Evolutionary conservation across 108 stramenopile species (phyloP).

Genomic region (Discostella pseudostelligera): DNA sequence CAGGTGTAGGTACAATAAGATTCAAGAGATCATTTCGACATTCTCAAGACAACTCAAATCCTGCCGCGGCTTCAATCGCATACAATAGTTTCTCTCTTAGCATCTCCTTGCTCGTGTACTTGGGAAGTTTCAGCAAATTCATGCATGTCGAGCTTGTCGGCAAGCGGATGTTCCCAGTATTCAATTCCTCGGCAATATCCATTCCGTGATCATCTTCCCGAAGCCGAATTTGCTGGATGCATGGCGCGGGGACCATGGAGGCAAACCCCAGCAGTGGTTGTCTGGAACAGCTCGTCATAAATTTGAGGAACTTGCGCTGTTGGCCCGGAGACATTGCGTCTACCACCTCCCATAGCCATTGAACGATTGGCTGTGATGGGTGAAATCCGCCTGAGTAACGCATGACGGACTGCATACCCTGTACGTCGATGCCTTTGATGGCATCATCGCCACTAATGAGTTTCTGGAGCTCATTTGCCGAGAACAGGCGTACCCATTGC

Average conservation of each 20-base stretch:
- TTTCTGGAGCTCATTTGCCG: conserved; percentile 93
- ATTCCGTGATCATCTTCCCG: conserved; percentile 56
- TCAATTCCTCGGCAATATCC: conserved; percentile 42
- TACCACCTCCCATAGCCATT: conserved; percentile 88
- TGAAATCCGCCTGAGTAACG: conserved; percentile 95
- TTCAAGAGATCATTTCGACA: background rate
- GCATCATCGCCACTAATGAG: conserved; percentile 94
- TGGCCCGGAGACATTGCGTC: conserved; percentile 84
- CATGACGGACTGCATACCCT: conserved; percentile 74
- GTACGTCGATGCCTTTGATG: conserved; percentile 87
- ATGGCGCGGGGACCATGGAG: conserved; percentile 83
- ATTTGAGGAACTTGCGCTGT: conserved; percentile 88
- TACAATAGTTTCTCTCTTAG: conserved; percentile 90
- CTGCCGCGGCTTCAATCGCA: conserved; percentile 93
- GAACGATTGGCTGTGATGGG: conserved; percentile 88
- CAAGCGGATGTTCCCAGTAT: conserved; percentile 56
- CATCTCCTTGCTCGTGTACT: conserved; percentile 80
- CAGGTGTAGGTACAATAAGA: background rate
- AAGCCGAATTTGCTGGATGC: conserved; percentile 89
- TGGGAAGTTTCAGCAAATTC: conserved; percentile 97
- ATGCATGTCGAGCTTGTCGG: conserved; percentile 95
- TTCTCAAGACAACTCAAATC: conserved; percentile 92
- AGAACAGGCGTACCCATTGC: conserved; percentile 93
- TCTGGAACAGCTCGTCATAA: conserved; percentile 94
- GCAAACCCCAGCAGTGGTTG: conserved; percentile 96